Base-by-base conservation (phyloP, 345 rosid genomes). In the Microthlaspi erraticum region DNA sequence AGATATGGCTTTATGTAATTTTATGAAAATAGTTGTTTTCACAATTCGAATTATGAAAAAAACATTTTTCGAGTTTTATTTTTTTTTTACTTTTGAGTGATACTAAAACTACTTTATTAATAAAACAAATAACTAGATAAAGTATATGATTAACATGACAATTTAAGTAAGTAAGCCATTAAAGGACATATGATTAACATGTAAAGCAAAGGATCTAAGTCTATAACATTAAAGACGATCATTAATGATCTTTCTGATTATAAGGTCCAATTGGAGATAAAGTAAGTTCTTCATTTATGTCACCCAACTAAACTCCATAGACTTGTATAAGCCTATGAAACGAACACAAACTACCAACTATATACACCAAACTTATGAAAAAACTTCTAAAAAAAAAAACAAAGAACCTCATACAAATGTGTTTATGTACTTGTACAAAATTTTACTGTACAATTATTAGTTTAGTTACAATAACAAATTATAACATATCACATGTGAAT, bases 221-320 rank as follows among this genome's bases (percentile, higher is more conserved):
- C 39, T 48, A 37, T 48, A 70, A 70, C 29, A 18, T n/a, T 44
- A 59, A 46, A 13, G 49, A 16, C 46, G 48, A 20, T 68, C 64
- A 68, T 36, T 55, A 58, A 45, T 68, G 36, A 8, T 68, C 49
- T 68, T 55, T 20, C 43, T n/a, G 2, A 16, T 13, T 34, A 26
- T 26, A 2, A 8, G 12, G 56, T 36, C 56, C 19, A 44, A 43
- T 26, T 26, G 4, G 10, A 55, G n/a, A 9, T 55, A 18, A 43
- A 38, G 16, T 50, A 50, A 38, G 34, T 32, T 43, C 29, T 29
- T 52, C 46, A 39, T 39, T 52, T 53, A 66, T 53, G 32, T 53
- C 61, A 33, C 72, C 12, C 54, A 43, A 55, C 63, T 58, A 69
- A 10, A 32, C 18, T 46, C 39, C 66, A 37, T 4, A 3, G 12